Conservation (phyloP, 208 protist genomes). For the Wallacemonas sp. region DNA sequence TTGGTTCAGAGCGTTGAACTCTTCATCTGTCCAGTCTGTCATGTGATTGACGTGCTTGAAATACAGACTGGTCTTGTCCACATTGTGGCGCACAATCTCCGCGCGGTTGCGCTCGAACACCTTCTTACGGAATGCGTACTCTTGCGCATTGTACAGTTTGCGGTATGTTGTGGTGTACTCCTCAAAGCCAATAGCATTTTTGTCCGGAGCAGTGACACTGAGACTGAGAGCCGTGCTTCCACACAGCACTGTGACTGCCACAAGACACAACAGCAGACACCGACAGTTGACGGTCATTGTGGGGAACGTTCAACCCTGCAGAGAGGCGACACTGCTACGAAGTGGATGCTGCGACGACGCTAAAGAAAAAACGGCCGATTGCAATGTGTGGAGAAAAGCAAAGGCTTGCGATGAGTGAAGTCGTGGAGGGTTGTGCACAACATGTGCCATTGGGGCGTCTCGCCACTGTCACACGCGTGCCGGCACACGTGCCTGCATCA, state of each 20-base stretch:
- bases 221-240: background rate
- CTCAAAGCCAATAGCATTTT: constrained; percentile 25
- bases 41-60: constrained; percentile 39
- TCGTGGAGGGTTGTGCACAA: no score
- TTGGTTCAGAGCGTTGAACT: constrained; percentile 35
- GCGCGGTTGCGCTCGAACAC: constrained; percentile 30
- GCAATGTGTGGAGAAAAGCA: no score
- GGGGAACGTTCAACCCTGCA: no score
- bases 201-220: background rate
- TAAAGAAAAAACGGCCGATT: no score
- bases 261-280: background rate
- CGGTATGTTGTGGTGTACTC: constrained; percentile 27
- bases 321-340: no score
- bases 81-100: constrained; percentile 38
- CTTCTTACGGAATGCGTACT: constrained; percentile 28
- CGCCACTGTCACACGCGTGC: no score
- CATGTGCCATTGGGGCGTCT: no score
- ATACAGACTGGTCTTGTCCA: constrained; percentile 6
- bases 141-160: constrained; percentile 32
- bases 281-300: no score
- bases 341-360: no score
- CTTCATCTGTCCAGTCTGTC: constrained; percentile 46
- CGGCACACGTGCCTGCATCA: no score
- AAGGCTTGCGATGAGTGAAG: no score
- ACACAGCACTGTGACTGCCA: background rate